Conservation (phyloP, 768 basidiomycete species). For the Podaxis sp. region DNA sequence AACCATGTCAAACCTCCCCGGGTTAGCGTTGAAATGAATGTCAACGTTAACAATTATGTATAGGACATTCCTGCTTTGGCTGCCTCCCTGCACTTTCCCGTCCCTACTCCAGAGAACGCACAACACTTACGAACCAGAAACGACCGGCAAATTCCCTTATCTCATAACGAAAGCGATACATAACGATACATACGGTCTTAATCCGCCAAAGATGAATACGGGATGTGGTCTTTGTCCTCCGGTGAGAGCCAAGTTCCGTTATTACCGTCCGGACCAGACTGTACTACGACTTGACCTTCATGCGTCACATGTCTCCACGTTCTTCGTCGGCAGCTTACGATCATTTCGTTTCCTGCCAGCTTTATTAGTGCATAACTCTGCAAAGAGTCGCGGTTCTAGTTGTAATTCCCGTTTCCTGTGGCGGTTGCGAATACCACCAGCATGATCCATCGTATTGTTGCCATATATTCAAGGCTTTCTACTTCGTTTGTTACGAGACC, state of each 20-base stretch:
- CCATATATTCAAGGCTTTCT: too few species aligned
- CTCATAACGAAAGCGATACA: neutral
- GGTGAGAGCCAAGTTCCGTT: neutral
- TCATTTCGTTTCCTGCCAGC: too few species aligned
- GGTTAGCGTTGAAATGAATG: neutral
- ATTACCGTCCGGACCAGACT: neutral
- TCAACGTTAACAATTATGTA: neutral
- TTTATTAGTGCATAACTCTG: too few species aligned
- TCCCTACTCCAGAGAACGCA: neutral
- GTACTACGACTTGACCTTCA: neutral
- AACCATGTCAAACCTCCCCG: neutral
- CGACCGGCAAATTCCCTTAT: neutral
- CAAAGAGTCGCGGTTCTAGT: too few species aligned
- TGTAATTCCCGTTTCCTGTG: too few species aligned
- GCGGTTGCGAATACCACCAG: too few species aligned
- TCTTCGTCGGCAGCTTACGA: neutral
- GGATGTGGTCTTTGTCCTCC: neutral
- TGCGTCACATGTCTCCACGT: neutral
- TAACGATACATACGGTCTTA: neutral
- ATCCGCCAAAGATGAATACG: neutral
- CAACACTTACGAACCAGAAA: neutral
- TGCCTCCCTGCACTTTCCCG: neutral
- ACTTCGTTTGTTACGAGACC: too few species aligned
- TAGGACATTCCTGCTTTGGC: neutral
- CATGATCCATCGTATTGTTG: too few species aligned